A percentile compares a stretch with the other conserved stretches of the same genome.
These are phyloP conservation scores for Arthrinium puccinioides DNA, from an alignment of 2,329 filamentous ascomycete species.

Conservation along the genomic window DNA sequence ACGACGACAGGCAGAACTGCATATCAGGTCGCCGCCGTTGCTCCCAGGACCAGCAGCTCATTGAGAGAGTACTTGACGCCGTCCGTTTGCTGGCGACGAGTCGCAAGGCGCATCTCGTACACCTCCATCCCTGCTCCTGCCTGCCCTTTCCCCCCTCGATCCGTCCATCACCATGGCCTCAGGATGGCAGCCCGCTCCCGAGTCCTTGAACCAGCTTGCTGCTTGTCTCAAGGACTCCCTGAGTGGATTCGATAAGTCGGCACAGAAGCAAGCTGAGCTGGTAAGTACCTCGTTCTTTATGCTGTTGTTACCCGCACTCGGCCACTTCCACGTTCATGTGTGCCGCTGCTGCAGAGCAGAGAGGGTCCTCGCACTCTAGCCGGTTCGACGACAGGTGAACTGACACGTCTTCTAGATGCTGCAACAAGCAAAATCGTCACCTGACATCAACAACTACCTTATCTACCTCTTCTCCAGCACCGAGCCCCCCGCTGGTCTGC, in stretches of 20 bases:
- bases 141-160: slow-evolving; percentile 3
- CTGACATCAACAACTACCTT: slow-evolving; percentile 96
- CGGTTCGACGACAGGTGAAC: too few species aligned
- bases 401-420: slow-evolving; percentile 63
- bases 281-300: slow-evolving; percentile 48
- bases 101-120: too few species aligned
- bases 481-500: slow-evolving; percentile 52
- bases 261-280: slow-evolving; percentile 83
- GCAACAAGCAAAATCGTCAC: slow-evolving; percentile 75
- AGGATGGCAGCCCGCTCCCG: slow-evolving; percentile 77
- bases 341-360: too few species aligned
- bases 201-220: slow-evolving; percentile 83
- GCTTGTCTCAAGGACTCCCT: slow-evolving; percentile 87
- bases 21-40: too few species aligned
- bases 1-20: too few species aligned
- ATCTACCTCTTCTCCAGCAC: slow-evolving; percentile 79
- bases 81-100: too few species aligned
- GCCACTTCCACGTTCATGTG: too few species aligned
- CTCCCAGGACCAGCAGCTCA: too few species aligned
- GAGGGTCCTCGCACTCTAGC: too few species aligned
- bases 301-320: too few species aligned
- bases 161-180: slow-evolving; percentile 53
- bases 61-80: too few species aligned
- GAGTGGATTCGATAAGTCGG: slow-evolving; percentile 69
- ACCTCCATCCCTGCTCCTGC: not conserved